Evolutionary conservation across 129 eudicot genomes (phyloP).

Genomic region (Flaveria brownii): DNA sequence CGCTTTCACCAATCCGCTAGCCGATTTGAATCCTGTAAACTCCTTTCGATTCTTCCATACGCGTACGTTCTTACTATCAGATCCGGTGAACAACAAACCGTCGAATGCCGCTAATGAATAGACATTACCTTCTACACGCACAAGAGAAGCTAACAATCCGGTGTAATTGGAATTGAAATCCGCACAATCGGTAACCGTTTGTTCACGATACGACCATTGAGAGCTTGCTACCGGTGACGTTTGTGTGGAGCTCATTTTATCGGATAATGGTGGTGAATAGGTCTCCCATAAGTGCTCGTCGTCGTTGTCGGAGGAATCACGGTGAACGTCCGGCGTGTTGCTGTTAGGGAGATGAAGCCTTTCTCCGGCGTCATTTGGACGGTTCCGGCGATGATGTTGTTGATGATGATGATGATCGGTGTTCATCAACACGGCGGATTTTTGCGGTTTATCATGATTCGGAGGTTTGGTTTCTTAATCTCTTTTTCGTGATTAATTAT

Average conservation of each 20-base stretch:
- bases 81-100: constrained; percentile 73
- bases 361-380: constrained; percentile 24
- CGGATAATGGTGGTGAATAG: background rate
- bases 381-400: constrained; percentile 15
- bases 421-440: constrained; percentile 16
- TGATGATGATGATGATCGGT: constrained; percentile 22
- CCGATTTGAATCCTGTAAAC: constrained; percentile 72
- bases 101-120: constrained; percentile 65
- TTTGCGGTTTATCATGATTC: constrained; percentile 3
- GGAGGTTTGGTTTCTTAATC: too few species aligned
- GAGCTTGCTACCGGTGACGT: constrained; percentile 31
- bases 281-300: background rate
- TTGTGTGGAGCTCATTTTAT: constrained; percentile 15
- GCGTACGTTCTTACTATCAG: constrained; percentile 76
- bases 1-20: constrained; percentile 74
- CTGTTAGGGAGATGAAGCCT: background rate
- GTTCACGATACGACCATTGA: constrained; percentile 28
- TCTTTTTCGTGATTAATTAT: too few species aligned
- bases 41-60: constrained; percentile 83
- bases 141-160: constrained; percentile 75
- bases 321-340: constrained; percentile 16
- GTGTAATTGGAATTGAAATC: constrained; percentile 44
- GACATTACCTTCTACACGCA: constrained; percentile 82
- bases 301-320: constrained; percentile 1
- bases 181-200: background rate